A percentile compares a stretch with the other conserved stretches of the same genome.
Conservation (phyloP, 768 basidiomycete species). For the Tricholoma hemisulphureum region DNA sequence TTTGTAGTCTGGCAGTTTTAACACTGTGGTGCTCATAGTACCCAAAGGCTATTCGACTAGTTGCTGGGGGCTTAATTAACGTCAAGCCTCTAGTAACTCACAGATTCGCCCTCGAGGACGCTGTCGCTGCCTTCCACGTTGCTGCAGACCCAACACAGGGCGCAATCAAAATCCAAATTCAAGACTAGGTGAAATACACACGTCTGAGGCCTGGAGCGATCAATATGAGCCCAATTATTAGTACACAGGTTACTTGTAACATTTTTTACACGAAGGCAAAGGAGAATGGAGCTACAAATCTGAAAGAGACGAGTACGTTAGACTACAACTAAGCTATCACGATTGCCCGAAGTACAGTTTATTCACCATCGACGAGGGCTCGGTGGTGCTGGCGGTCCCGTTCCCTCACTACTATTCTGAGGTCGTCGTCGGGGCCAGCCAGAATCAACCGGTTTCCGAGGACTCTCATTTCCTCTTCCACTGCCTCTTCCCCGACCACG, state of each 20-base stretch:
- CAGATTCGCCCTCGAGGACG: constrained; percentile 67
- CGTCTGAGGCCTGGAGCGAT: not conserved
- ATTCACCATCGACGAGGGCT: constrained; percentile 15
- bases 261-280: not conserved
- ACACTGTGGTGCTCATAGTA: constrained; percentile 42
- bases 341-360: not conserved
- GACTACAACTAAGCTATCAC: not conserved
- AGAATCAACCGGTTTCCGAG: constrained; percentile 47
- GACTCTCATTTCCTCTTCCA: constrained; percentile 29
- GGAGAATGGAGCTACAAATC: not conserved
- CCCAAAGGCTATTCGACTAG: constrained; percentile 79
- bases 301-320: not conserved
- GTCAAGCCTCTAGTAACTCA: constrained; percentile 82
- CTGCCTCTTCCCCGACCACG: constrained; percentile 37
- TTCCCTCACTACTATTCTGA: constrained; percentile 28
- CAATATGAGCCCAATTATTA: not conserved
- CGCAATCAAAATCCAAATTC: constrained; percentile 69
- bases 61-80: constrained; percentile 71
- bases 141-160: constrained; percentile 67
- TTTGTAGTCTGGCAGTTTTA: not conserved
- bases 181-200: constrained; percentile 43
- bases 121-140: constrained; percentile 75
- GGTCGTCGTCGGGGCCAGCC: constrained; percentile 53
- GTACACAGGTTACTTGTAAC: not conserved
- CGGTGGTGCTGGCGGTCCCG: constrained; percentile 23